A percentile compares a stretch with the other conserved stretches of the same genome.
phyloP scores from a whole-genome alignment of 768 basidiomycete genomes.

The Leccinum rimulosum region DNA sequence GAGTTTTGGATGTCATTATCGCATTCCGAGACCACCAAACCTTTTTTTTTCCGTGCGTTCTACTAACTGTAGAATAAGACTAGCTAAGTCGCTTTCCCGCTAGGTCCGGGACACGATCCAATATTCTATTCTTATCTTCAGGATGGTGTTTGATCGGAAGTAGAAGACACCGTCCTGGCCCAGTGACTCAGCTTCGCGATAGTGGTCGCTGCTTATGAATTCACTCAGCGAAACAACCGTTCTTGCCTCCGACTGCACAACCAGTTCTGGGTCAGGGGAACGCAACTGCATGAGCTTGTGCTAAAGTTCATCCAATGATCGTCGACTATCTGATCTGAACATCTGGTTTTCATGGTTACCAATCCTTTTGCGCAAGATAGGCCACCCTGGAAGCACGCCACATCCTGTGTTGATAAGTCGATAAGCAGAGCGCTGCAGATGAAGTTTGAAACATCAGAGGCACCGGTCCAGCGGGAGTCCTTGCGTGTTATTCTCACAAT shows the following conservation, averaged over 20 bases:
- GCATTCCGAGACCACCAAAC: background rate
- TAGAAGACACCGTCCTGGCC: background rate
- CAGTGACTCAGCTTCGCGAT: background rate
- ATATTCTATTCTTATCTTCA: background rate
- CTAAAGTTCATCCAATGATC: background rate
- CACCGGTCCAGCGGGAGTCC: background rate
- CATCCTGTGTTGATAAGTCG: background rate
- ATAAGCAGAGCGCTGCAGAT: background rate
- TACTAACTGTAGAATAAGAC: background rate
- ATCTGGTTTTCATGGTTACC: background rate
- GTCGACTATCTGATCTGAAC: background rate
- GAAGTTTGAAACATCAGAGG: background rate
- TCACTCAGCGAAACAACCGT: slow-evolving; percentile 1
- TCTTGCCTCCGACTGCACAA: background rate
- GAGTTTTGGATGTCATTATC: background rate
- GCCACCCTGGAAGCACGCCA: background rate
- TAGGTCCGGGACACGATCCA: background rate
- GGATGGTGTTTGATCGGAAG: background rate
- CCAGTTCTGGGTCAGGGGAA: background rate
- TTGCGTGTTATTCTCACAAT: background rate
- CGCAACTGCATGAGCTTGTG: background rate
- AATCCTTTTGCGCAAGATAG: background rate
- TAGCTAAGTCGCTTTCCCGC: background rate
- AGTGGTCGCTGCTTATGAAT: background rate
- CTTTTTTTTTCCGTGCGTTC: background rate